These are phyloP conservation scores for Yarrowia galli DNA, from an alignment of 1,139 yeast species.

Conservation along the genomic window DNA sequence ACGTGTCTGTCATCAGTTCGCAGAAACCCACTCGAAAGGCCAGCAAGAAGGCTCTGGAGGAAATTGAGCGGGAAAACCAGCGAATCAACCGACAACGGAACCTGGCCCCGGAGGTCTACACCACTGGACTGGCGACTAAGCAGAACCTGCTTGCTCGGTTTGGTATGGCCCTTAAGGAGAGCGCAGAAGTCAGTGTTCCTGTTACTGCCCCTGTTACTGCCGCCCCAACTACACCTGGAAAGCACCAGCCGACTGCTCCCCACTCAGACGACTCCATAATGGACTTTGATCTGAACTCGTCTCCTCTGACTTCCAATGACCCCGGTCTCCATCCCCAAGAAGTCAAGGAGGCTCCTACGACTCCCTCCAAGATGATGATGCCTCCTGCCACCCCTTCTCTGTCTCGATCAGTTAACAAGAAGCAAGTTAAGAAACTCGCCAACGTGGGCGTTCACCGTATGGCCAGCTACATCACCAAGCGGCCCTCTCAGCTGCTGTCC, in stretches of 20 bases:
- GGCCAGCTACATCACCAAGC: constrained; percentile 27
- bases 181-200: no score
- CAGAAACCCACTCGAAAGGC: constrained; percentile 36
- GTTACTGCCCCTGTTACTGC: neutral
- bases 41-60: constrained; percentile 33
- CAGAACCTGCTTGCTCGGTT: constrained; percentile 23
- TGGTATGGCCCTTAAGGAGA: constrained; percentile 9
- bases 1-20: neutral
- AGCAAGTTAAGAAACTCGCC: constrained; percentile 27
- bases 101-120: constrained; percentile 29
- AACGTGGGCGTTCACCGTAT: constrained; percentile 23
- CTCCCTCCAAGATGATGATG: constrained; percentile 13
- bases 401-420: constrained; percentile 21
- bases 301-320: constrained; percentile 27
- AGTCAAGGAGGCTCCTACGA: constrained; percentile 11
- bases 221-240: constrained; percentile 9
- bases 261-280: constrained; percentile 19
- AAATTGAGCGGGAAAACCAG: constrained; percentile 33
- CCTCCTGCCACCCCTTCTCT: constrained; percentile 17
- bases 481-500: constrained; percentile 14
- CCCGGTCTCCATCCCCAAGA: constrained; percentile 5
- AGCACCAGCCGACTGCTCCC: neutral
- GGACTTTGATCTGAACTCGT: constrained; percentile 7
- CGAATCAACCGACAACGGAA: constrained; percentile 25
- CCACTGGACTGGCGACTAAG: constrained; percentile 22